phyloP scores from a whole-genome alignment of 768 basidiomycete genomes.

The Pisolithus sp. region DNA sequence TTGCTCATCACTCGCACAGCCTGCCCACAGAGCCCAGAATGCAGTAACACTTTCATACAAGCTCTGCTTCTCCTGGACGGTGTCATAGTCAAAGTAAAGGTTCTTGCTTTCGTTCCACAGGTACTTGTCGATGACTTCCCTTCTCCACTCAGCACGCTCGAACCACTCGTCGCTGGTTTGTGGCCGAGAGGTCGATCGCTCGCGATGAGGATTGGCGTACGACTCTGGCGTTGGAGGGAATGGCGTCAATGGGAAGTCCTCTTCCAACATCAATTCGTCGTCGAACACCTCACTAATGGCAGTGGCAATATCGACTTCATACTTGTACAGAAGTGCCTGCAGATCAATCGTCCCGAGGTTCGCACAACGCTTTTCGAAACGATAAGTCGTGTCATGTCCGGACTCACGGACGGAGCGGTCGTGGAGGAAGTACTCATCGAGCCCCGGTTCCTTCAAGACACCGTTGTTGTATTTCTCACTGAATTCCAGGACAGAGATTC shows the following conservation, averaged over 20 bases:
- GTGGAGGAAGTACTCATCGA: constrained; percentile 97
- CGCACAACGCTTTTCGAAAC: constrained; percentile 95
- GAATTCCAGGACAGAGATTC: constrained; percentile 91
- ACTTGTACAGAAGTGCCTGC: constrained; percentile 95
- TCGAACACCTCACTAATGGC: constrained; percentile 94
- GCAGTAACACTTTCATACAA: constrained; percentile 96
- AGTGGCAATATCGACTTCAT: constrained; percentile 97
- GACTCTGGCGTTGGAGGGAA: constrained; percentile 80
- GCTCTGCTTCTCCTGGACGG: constrained; percentile 82
- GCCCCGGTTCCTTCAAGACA: constrained; percentile 70
- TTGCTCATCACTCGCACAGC: constrained; percentile 94
- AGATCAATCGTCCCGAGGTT: constrained; percentile 96
- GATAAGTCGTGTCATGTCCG: constrained; percentile 94
- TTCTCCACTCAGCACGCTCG: constrained; percentile 76
- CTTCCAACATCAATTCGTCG: constrained; percentile 85
- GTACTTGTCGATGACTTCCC: constrained; percentile 83
- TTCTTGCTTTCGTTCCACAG: constrained; percentile 95
- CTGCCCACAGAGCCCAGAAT: constrained; percentile 96
- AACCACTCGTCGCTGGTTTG: constrained; percentile 93
- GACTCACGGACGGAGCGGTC: constrained; percentile 95
- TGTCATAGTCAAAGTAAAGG: constrained; percentile 96
- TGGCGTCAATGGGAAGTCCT: constrained; percentile 85
- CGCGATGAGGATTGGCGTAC: constrained; percentile 56
- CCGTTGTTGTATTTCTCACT: constrained; percentile 93
- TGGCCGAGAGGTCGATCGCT: constrained; percentile 49